Evolutionary conservation across 2,329 filamentous ascomycete species (phyloP).

Genomic region (Penicillium janthinellum): DNA sequence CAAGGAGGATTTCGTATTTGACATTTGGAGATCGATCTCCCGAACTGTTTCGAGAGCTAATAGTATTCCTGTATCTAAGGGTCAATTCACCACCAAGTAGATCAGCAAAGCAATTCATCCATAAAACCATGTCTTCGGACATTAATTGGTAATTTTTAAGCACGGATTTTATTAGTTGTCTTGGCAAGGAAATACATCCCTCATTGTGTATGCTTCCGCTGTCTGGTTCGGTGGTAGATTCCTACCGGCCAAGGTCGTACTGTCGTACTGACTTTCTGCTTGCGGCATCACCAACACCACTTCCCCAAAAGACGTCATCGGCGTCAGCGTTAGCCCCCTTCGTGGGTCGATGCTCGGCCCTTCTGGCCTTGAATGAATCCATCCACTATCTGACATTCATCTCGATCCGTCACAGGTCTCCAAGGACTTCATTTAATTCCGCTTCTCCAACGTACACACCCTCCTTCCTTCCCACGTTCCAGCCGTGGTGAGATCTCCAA

Average conservation of each 20-base stretch:
- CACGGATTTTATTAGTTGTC: too few species aligned
- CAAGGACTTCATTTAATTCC: constrained; percentile 7
- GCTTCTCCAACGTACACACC: constrained; percentile 7
- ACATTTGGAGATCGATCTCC: constrained; percentile 2
- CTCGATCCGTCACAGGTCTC: constrained; percentile 9
- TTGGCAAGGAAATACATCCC: too few species aligned
- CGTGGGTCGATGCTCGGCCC: constrained; percentile 7
- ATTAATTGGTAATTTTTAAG: too few species aligned
- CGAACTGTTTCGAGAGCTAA: background rate
- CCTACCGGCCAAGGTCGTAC: background rate
- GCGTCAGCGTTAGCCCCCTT: background rate
- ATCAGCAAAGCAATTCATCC: background rate
- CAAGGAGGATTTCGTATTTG: background rate
- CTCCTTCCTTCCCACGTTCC: constrained; percentile 11
- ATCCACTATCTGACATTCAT: constrained; percentile 1
- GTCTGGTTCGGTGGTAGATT: background rate
- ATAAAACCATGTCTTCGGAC: too few species aligned
- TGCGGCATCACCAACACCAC: constrained; percentile 2
- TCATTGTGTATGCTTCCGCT: background rate
- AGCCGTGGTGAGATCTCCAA: constrained; percentile 21
- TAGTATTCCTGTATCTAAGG: background rate
- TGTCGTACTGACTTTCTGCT: constrained; percentile 3
- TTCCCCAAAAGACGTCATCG: background rate
- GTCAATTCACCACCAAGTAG: background rate
- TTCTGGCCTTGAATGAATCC: background rate